Conservation (phyloP, 2,329 filamentous ascomycete species). For the Colletotrichum paranaense region DNA sequence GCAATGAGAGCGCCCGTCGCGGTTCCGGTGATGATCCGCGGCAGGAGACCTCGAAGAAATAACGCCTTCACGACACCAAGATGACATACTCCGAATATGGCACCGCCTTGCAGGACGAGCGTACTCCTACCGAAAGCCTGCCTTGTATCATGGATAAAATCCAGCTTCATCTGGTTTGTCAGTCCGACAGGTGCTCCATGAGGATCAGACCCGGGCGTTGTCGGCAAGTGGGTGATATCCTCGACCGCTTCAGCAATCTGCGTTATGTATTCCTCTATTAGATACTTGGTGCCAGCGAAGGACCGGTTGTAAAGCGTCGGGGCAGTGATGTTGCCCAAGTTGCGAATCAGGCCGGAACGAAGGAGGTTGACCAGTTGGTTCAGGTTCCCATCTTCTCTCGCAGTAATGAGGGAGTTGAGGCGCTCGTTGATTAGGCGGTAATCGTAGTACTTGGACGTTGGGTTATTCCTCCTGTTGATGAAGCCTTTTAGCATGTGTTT, state of each 20-base stretch:
- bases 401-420: conserved; percentile 75
- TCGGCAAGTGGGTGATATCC: conserved; percentile 77
- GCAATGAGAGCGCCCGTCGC: conserved; percentile 92
- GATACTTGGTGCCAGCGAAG: conserved; percentile 87
- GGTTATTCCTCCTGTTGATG: conserved; percentile 77
- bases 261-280: conserved; percentile 92
- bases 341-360: conserved; percentile 82
- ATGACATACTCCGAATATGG: conserved; percentile 92
- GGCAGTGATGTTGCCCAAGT: conserved; percentile 90
- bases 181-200: conserved; percentile 53
- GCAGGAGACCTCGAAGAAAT: conserved; percentile 82
- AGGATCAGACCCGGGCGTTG: conserved; percentile 56
- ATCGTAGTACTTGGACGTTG: conserved; percentile 85
- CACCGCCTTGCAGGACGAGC: conserved; percentile 87
- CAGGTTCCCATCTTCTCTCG: conserved; percentile 78
- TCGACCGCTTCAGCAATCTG: conserved; percentile 85
- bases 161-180: conserved; percentile 82
- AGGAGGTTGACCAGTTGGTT: conserved; percentile 82
- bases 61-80: conserved; percentile 90
- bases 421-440: conserved; percentile 85
- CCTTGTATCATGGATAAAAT: conserved; percentile 86
- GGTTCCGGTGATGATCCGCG: conserved; percentile 91
- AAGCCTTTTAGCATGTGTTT: conserved; percentile 31
- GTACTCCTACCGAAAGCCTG: conserved; percentile 90
- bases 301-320: conserved; percentile 85